Evolutionary conservation across 345 rosid genomes (phyloP).

Genomic region (Crucihimalaya himalaica): DNA sequence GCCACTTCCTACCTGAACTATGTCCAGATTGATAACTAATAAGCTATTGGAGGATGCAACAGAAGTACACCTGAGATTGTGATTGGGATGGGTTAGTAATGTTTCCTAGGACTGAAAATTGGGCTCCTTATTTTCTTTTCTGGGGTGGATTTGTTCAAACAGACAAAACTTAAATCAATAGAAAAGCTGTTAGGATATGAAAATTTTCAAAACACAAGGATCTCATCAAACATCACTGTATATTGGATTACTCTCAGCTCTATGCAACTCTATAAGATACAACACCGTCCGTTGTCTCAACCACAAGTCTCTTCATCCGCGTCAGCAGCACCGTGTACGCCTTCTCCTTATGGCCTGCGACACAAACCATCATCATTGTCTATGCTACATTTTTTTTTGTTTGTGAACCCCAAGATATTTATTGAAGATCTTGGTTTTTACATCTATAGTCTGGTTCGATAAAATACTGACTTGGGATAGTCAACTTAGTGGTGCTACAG

Average conservation of each 20-base stretch:
- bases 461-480: background rate
- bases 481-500: slow-evolving; percentile 9
- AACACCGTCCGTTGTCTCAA: slow-evolving; percentile 60
- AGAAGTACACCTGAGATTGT: background rate
- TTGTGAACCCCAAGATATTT: background rate
- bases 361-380: slow-evolving; percentile 23
- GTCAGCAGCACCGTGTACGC: slow-evolving; percentile 60
- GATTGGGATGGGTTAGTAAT: too few species aligned
- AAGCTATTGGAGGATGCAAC: background rate
- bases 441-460: background rate
- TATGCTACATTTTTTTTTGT: background rate
- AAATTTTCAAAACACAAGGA: background rate
- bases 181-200: background rate
- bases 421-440: slow-evolving; percentile 7
- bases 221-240: background rate
- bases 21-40: background rate
- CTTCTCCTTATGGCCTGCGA: slow-evolving; percentile 66
- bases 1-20: background rate
- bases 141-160: background rate
- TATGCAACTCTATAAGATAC: slow-evolving; percentile 54
- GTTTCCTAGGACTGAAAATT: background rate
- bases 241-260: background rate
- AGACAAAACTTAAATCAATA: background rate
- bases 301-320: slow-evolving; percentile 63
- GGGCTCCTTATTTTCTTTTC: background rate